Conservation (phyloP, 2,329 filamentous ascomycete species). For the Didymella sp. region DNA sequence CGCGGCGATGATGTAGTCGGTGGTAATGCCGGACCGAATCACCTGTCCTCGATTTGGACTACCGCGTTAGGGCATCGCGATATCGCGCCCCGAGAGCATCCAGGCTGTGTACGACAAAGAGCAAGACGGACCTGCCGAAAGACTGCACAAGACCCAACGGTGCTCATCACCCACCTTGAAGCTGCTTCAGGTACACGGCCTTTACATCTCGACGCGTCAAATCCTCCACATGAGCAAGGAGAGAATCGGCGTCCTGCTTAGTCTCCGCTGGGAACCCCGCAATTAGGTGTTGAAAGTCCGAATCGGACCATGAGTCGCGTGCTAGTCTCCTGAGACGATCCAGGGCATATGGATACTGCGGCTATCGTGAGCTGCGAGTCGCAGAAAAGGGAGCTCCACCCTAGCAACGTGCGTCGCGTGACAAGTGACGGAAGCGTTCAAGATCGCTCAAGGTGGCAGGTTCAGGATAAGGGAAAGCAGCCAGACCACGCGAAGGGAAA, state of each 20-base stretch:
- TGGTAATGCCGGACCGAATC: conserved; percentile 34
- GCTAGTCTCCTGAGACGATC: conserved; percentile 69
- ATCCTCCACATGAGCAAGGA: conserved; percentile 72
- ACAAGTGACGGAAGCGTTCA: conserved; percentile 32
- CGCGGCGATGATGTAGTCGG: conserved; percentile 29
- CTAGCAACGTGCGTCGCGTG: conserved; percentile 37
- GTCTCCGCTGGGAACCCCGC: conserved; percentile 73
- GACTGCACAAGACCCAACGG: conserved; percentile 22
- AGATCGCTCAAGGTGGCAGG: conserved; percentile 28
- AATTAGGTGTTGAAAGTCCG: conserved; percentile 70
- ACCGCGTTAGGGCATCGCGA: conserved; percentile 30
- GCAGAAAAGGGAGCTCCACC: conserved; percentile 24
- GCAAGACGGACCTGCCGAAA: conserved; percentile 15
- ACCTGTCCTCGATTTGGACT: conserved; percentile 26
- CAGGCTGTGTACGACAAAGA: conserved; percentile 16
- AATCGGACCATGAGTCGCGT: conserved; percentile 69
- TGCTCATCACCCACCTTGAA: conserved; percentile 61
- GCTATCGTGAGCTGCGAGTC: conserved; percentile 41
- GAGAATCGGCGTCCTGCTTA: conserved; percentile 63
- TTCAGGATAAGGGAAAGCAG: conserved; percentile 21
- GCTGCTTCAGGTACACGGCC: conserved; percentile 75
- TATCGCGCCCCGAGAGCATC: conserved; percentile 19
- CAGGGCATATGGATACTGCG: conserved; percentile 79
- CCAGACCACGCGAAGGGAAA: conserved; percentile 29
- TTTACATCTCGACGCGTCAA: conserved; percentile 77